phyloP scores from a whole-genome alignment of 129 eudicot species.

The Flaveria trinervia region DNA sequence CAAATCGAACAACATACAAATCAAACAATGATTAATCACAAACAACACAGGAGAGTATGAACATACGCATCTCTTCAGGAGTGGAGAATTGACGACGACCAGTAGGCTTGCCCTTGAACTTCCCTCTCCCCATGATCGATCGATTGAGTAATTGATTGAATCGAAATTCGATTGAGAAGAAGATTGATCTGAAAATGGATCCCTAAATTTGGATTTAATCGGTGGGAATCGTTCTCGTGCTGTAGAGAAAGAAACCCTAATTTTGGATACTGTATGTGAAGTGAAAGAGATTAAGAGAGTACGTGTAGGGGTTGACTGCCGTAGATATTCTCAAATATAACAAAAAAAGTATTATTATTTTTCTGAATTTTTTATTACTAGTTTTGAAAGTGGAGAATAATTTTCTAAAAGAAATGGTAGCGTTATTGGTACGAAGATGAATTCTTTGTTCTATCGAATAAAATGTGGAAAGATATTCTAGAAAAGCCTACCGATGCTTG shows the following conservation, averaged over 20 bases:
- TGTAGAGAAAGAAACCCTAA: conserved; percentile 30
- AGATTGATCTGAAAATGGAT: conserved; percentile 8
- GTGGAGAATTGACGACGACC: conserved; percentile 94
- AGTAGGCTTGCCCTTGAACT: conserved; percentile 93
- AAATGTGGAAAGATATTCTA: too few relatives aligned
- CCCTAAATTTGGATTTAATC: background rate
- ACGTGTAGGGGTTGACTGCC: conserved; percentile 31
- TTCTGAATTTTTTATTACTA: too few relatives aligned
- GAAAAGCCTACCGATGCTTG: too few relatives aligned
- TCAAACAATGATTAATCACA: background rate
- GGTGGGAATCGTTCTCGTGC: conserved; percentile 18
- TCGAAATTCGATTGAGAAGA: background rate
- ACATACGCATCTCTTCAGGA: conserved; percentile 81
- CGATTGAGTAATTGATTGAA: background rate
- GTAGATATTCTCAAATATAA: background rate
- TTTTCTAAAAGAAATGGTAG: too few relatives aligned
- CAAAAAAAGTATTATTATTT: too few relatives aligned
- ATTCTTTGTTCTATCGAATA: too few relatives aligned
- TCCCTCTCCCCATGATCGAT: conserved; percentile 70
- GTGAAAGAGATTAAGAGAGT: background rate
- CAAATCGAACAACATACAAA: background rate
- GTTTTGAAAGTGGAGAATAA: too few relatives aligned
- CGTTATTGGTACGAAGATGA: too few relatives aligned
- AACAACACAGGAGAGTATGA: background rate
- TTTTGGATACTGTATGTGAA: background rate